Evolutionary conservation across 805 yeast genomes (phyloP), one percentile per base, ranked within the genome.

Genomic region (Cyberlindnera mycetangii): DNA sequence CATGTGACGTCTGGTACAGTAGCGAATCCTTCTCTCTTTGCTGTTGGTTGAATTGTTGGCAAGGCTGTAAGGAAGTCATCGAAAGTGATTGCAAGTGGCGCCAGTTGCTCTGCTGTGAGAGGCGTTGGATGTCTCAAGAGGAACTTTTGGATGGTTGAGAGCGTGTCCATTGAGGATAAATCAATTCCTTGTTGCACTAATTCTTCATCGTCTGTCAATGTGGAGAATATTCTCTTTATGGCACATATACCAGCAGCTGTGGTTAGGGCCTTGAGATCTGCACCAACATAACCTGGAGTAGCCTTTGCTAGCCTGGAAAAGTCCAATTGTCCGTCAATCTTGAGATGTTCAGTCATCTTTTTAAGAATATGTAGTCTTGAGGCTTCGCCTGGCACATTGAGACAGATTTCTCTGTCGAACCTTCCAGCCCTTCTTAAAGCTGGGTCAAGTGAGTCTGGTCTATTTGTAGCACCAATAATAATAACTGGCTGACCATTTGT

Each of bases 271-370:
- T 89, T 89, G 53, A 93, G 74, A 70, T 93, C 99, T 1, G 99
- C 99, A 41, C 98, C 99, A 7, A 93, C 99, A 65, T 81, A 93
- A 14, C 99, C 99, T 0, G 99, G 97, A 0, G 99, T 93, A 70
- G 87, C 70, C 59, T 90, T 90, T 2, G 98, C 97, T 40, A 93
- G 70, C 48, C 76, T 75, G 35, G 67, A 59, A 61, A 79, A 87
- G 54, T 90, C 89, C 52, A 92, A 78, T 7, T 64, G 76, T 4
- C 87, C 90, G 38, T 78, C 79, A 32, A 89, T 69, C 56, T 83
- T 81, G 53, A 93, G 70, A 22, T 69, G 70, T 20, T 71, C 61
- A 1, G 93, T 80, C 84, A 89, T 84, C 21, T 93, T 76, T 55
- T 76, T 70, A 52, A 93, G 67, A 44, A 93, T 93, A 33, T 83